A percentile compares a stretch with the other conserved stretches of the same genome.
These are phyloP conservation scores for Apophysomyces variabilis DNA, from an alignment of 371 early-diverging fungal genomes.

Conservation along the genomic window DNA sequence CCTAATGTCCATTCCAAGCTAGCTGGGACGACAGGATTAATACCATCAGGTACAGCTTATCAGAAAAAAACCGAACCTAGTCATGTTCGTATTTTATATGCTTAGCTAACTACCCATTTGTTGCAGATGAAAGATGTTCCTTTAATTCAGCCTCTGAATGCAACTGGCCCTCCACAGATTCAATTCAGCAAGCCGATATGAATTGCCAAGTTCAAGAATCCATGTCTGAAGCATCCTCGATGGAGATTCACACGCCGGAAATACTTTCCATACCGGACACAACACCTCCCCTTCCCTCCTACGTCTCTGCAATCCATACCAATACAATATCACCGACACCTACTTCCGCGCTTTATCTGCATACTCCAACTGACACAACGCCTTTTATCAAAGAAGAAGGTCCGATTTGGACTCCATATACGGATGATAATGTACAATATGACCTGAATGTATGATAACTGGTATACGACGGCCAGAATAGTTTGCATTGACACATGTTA, in stretches of 20 bases:
- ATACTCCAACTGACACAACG: neutral
- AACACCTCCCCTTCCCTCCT: neutral
- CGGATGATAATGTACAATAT: no score
- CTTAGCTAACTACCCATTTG: neutral
- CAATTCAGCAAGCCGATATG: neutral
- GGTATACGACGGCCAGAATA: no score
- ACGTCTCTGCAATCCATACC: neutral
- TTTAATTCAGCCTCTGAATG: slow-evolving; percentile 6
- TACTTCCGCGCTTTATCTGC: slow-evolving; percentile 1
- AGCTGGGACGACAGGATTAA: neutral
- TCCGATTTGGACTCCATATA: no score
- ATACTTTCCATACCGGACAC: slow-evolving; percentile 7
- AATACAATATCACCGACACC: neutral
- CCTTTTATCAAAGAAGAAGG: no score
- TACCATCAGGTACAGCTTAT: no score
- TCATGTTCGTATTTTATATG: neutral
- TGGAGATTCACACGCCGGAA: slow-evolving; percentile 6
- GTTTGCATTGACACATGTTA: no score
- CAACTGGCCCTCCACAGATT: neutral
- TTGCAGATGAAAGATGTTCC: neutral
- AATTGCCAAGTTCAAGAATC: slow-evolving; percentile 1
- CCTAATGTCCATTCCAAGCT: neutral
- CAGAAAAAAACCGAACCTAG: neutral
- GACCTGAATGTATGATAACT: no score
- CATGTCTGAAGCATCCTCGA: slow-evolving; percentile 4